Base-by-base conservation (phyloP, 108 stramenopile genomes). In the Cyclotella cryptica region DNA sequence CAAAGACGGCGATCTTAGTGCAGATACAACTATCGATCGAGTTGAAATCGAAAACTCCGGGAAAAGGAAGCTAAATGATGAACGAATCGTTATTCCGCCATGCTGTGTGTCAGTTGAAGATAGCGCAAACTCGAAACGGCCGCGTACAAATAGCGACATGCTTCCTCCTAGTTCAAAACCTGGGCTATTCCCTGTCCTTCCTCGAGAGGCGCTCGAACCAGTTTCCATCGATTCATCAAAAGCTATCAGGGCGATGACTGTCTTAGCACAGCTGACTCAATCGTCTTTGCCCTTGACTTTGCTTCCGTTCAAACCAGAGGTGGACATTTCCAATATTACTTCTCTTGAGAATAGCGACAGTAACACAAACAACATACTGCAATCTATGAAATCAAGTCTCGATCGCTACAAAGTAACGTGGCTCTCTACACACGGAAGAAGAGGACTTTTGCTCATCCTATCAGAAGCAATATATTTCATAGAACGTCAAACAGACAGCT, bases 391-490 rank as follows among this genome's bases (percentile, higher is more conserved):
- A 26, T 61, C 35, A 9, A 74, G 69, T 68, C 57, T 47, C 0
- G 68, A 75, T 29, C 24, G 22, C n/a, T 77, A 81, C 53, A 85
- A 80, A 60, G 70, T 77, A 61, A 84, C 83, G 9, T 84, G 84
- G 79, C 85, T 83, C 39, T 71, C 81, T 18, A 79, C 84, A 17
- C 70, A 71, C 21, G 85, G 78, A 27, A 63, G 75, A 19, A 74
- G 82, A 58, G 85, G 85, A 4, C 43, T 86, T n/a, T 60, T 86
- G 40, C 78, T 86, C 45, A 70, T 86, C 57, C 82, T 86, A 1
- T 62, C 71, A 8, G 85, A 86, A 43, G 85, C 81, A 6, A 66
- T 86, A 1, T 86, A 75, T 66, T 86, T 86, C 57, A 63, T 86
- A 3, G 82, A 86, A 59, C 72, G 75, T 57, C 39, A 14, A 65